Base-by-base conservation (phyloP, 805 yeast species). In the Ogataea saltuana region DNA sequence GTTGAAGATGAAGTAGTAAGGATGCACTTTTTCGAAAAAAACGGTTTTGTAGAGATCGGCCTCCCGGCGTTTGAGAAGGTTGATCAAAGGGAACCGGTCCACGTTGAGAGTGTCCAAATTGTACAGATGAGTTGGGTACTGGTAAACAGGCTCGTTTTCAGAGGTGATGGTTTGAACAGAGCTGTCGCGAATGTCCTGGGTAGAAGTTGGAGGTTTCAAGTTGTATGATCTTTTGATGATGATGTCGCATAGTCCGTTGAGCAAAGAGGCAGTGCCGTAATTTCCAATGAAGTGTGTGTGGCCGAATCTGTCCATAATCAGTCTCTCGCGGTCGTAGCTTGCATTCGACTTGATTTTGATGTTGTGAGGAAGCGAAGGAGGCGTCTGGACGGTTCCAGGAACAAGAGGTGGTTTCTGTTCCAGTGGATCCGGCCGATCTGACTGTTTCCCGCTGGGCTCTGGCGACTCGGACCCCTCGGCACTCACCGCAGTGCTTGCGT, bases 271-370 rank as follows among this genome's bases (percentile, higher is more conserved):
- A 1, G 76, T 72, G 18, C 77, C 76, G 13, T 65, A 65, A 16
- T 70, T 65, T 1, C 78, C 78, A 39, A 74, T 68, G 45, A 69
- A 74, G 53, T 74, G 78, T 0, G 74, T 66, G 41, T 71, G 73
- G 4, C 78, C 78, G 43, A 64, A 67, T 17, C 65, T 56, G 47
- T 74, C 79, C 57, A 67, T 66, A 16, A 72, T 62, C 28, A 72
- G 50, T n/a, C 70, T 47, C 40, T 66, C 71, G 17, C 54, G 50
- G 27, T 61, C 68, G 33, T 54, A 50, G 19, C 50, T 50, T 10
- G 45, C 33, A 20, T 44, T 52, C 3, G 51, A 30, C 36, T 50
- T 55, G 6, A 58, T 30, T 29, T 57, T 55, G 19, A 59, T 42
- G 18, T 41, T 39, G 4, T 53, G 51, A 3, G 60, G 61, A 15